These are phyloP conservation scores for Mucor plumbeus DNA, from an alignment of 371 early-diverging fungal species.

Conservation along the genomic window DNA sequence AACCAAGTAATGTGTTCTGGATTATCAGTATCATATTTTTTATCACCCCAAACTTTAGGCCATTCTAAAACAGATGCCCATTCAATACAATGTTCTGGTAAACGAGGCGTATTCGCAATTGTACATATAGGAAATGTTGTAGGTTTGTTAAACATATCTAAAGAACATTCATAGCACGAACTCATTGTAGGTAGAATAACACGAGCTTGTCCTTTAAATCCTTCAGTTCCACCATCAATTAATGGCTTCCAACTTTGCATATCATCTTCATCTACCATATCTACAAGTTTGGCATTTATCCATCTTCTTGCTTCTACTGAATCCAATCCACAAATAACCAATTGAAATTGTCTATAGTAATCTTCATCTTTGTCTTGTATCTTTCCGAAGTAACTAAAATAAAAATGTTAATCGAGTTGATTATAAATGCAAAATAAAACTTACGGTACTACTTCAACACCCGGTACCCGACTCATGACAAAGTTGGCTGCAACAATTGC, in stretches of 20 bases:
- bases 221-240: conserved; percentile 98
- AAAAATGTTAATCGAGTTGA: background rate
- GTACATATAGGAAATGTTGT: conserved; percentile 99
- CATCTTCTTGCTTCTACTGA: conserved; percentile 95
- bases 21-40: conserved; percentile 90
- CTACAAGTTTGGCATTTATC: conserved; percentile 90
- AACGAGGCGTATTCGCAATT: conserved; percentile 94
- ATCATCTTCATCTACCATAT: conserved; percentile 76
- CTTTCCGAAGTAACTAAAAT: conserved; percentile 72
- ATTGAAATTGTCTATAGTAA: conserved; percentile 86
- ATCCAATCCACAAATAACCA: conserved; percentile 94
- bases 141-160: conserved; percentile 80
- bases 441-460: conserved; percentile 82
- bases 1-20: conserved; percentile 92
- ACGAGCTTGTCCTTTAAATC: conserved; percentile 93
- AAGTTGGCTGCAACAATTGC: conserved; percentile 91
- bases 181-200: conserved; percentile 85
- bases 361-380: conserved; percentile 95
- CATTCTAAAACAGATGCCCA: conserved; percentile 97
- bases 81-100: conserved; percentile 98
- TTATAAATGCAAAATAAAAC: conserved; percentile 21
- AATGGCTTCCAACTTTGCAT: conserved; percentile 78
- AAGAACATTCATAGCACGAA: conserved; percentile 86
- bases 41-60: conserved; percentile 81
- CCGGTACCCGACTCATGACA: conserved; percentile 83